Evolutionary conservation across 2,329 filamentous ascomycete genomes (phyloP).

Genomic region (Ceratocystis harringtonii): DNA sequence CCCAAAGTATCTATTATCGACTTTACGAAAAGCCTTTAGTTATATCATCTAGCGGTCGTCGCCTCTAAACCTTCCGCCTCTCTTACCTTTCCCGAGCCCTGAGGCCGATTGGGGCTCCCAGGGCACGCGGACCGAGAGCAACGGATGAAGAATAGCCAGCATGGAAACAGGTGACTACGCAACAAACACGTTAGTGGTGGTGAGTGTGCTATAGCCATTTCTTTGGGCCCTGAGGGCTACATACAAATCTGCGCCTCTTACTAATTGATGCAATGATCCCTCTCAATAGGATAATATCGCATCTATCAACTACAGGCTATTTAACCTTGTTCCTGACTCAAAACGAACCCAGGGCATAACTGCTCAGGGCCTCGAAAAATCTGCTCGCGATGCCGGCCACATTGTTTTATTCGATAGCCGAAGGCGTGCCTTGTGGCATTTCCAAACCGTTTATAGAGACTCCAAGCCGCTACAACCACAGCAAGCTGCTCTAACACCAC

Average conservation of each 20-base stretch:
- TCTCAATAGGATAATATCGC: conserved; percentile 38
- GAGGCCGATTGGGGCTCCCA: conserved; percentile 16
- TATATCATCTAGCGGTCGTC: neutral
- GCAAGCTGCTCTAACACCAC: conserved; percentile 3
- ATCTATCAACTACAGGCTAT: conserved; percentile 39
- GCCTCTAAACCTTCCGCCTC: neutral
- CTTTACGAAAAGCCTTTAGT: neutral
- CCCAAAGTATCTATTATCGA: neutral
- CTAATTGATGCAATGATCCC: conserved; percentile 9
- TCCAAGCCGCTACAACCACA: conserved; percentile 20
- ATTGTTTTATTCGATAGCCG: conserved; percentile 38
- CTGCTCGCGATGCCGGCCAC: conserved; percentile 37
- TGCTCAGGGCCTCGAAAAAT: conserved; percentile 37
- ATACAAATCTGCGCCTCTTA: neutral
- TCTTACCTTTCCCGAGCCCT: conserved; percentile 10
- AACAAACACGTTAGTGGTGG: conserved; percentile 45
- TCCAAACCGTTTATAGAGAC: conserved; percentile 32
- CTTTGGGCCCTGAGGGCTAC: neutral
- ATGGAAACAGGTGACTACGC: conserved; percentile 51
- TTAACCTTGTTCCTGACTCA: conserved; percentile 33
- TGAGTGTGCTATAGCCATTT: conserved; percentile 24
- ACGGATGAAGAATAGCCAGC: conserved; percentile 25
- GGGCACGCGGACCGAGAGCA: conserved; percentile 3
- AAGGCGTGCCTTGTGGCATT: conserved; percentile 40
- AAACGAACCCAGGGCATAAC: conserved; percentile 31